Base-by-base conservation (phyloP, 176 grass and related monocot species). In the Avena sativa region DNA sequence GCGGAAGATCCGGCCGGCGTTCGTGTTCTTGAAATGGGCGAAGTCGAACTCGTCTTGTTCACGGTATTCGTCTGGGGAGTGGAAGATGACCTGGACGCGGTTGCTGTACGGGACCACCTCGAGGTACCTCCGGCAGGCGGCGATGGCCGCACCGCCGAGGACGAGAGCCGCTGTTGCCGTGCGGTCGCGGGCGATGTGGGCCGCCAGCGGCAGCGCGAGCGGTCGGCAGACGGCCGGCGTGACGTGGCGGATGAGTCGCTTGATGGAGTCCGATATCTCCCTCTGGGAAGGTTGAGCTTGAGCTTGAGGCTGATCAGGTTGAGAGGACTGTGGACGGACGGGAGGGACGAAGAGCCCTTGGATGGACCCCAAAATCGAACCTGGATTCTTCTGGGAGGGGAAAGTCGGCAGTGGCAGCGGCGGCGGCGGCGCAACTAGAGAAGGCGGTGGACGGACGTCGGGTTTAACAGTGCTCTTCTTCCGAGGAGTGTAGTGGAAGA, bases 21-120 rank as follows among this genome's bases (percentile, higher is more conserved):
- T 74, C 6, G 71, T 74, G n/a, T 50, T 16, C 71, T 74, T 74
- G 21, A 51, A 74, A 28, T 50, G 21, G 4, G 12, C 12, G 46
- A 74, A 74, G 4, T 74, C 71, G 46, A 74, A 74, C 12, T 74
- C 46, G 5, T 50, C 46, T 0, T 9, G 2, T 8, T 4, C 14
- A 3, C 71, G 46, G 4, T 16, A 2, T 2, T 74, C 0, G 2
- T 26, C 11, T 9, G 46, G 12, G 14, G 71, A 25, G 71, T 26
- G 46, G n/a, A 47, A 4, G 46, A 74, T 49, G 6, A 74, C 5
- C 21, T 51, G 71, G 12, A 74, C 71, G 2, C 71, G 71, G 46
- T 74, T 74, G 21, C 46, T 74, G 71, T 74, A 74, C 1, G 71
- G 71, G n/a, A 74, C 71, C 46, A 74, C 46, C 71, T 74, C 5